phyloP scores from a whole-genome alignment of 192 early-diverging fungal genomes.

The Fimicolochytrium jonesii region DNA sequence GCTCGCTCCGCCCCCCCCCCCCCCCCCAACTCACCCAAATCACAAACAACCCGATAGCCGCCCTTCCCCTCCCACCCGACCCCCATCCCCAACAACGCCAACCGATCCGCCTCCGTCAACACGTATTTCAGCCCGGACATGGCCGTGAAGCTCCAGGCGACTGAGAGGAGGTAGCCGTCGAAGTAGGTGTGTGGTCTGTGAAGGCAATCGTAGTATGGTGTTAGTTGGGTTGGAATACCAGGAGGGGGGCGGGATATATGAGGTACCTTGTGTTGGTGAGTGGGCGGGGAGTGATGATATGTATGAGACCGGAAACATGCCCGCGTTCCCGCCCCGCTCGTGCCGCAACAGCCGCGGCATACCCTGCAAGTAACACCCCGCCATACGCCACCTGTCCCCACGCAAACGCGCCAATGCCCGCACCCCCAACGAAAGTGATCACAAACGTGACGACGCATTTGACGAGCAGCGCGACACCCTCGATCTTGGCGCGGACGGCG shows the following conservation, averaged over 20 bases:
- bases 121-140: conserved; percentile 92
- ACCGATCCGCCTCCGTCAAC: conserved; percentile 95
- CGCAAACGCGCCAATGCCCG: conserved; percentile 73
- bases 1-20: too few relatives aligned
- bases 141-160: conserved; percentile 72
- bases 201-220: too few relatives aligned
- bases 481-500: conserved; percentile 71
- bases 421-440: conserved; percentile 43
- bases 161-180: conserved; percentile 53
- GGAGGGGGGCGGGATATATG: too few relatives aligned
- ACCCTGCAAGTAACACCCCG: conserved; percentile 53
- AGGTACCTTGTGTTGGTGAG: too few relatives aligned
- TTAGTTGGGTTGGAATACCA: too few relatives aligned
- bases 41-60: conserved; percentile 28
- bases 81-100: conserved; percentile 51
- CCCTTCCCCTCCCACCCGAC: conserved; percentile 25
- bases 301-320: not conserved
- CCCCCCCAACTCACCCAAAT: conserved; percentile 32
- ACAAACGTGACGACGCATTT: conserved; percentile 69
- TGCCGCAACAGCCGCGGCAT: conserved; percentile 30
- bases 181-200: too few relatives aligned
- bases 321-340: conserved; percentile 18
- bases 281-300: too few relatives aligned
- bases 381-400: conserved; percentile 74
- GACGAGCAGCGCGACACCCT: conserved; percentile 73